Percentiles rank a stretch among this genome's conserved stretches.
Conservation (phyloP, 805 yeast species). For the Diddensiella transvaalensis region DNA sequence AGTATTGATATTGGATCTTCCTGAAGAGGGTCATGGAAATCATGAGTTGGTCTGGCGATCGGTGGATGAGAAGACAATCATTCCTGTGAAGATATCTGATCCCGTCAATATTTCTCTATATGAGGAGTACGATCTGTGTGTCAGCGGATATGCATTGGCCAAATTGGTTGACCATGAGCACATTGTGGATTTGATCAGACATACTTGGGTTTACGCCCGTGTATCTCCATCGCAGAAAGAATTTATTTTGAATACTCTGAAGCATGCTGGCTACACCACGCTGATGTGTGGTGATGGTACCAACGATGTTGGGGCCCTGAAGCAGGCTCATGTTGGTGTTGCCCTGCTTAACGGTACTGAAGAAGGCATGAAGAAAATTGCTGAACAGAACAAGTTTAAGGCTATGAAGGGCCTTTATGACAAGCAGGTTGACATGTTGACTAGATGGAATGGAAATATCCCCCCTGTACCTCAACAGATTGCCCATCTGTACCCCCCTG, state of each 20-base stretch:
- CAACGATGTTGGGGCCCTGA: conserved; percentile 98
- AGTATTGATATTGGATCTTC: conserved; percentile 80
- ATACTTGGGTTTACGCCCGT: conserved; percentile 96
- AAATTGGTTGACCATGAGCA: conserved; percentile 65
- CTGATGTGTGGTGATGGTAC: conserved; percentile 99
- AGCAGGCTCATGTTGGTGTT: conserved; percentile 97
- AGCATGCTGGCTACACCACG: conserved; percentile 85
- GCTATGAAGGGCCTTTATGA: conserved; percentile 64
- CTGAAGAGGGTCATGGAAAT: conserved; percentile 56
- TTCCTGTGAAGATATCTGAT: conserved; percentile 61
- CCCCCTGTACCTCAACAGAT: conserved; percentile 82
- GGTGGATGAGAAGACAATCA: conserved; percentile 67
- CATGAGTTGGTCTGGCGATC: conserved; percentile 78
- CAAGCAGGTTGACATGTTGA: conserved; percentile 77
- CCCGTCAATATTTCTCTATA: conserved; percentile 56
- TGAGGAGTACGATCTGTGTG: conserved; percentile 74
- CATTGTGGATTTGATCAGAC: conserved; percentile 68
- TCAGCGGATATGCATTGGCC: conserved; percentile 86
- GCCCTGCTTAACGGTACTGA: conserved; percentile 97
- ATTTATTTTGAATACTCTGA: conserved; percentile 76
- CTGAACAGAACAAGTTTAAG: conserved; percentile 71
- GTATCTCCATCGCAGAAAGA: conserved; percentile 97
- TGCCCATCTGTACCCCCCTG: conserved; percentile 96
- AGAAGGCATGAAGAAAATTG: conserved; percentile 84
- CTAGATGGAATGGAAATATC: conserved; percentile 64